These are phyloP conservation scores for Botrytis medusae DNA, from an alignment of 2,329 filamentous ascomycete species.

Conservation along the genomic window DNA sequence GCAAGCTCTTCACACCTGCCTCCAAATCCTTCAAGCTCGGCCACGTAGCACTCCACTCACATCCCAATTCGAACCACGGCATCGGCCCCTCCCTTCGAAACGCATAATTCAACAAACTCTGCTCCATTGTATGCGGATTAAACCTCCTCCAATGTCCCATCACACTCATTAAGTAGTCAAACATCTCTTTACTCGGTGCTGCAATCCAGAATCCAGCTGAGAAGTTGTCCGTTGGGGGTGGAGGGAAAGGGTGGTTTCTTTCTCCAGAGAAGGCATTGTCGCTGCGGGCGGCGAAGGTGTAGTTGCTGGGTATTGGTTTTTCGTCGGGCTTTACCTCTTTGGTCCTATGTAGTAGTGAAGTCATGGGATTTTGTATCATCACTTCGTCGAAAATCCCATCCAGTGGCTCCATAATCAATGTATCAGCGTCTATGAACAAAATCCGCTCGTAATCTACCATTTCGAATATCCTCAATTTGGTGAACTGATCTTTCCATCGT, in stretches of 20 bases:
- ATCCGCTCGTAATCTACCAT: slow-evolving; percentile 45
- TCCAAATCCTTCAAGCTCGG: slow-evolving; percentile 40
- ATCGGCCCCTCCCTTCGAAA: slow-evolving; percentile 44
- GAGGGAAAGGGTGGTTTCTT: slow-evolving; percentile 42
- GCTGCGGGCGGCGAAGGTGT: slow-evolving; percentile 41
- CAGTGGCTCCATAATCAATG: slow-evolving; percentile 41
- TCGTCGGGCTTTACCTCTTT: slow-evolving; percentile 37
- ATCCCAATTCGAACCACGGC: slow-evolving; percentile 45
- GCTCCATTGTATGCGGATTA: slow-evolving; percentile 43
- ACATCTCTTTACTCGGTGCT: slow-evolving; percentile 43
- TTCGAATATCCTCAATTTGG: slow-evolving; percentile 46
- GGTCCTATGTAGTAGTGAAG: slow-evolving; percentile 28
- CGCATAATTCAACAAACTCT: slow-evolving; percentile 47
- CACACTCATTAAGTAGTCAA: slow-evolving; percentile 42
- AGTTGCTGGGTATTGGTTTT: slow-evolving; percentile 37
- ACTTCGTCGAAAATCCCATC: slow-evolving; percentile 44
- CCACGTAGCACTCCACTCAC: slow-evolving; percentile 45
- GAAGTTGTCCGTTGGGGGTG: slow-evolving; percentile 34
- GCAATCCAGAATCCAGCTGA: slow-evolving; percentile 38
- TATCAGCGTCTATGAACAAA: slow-evolving; percentile 48
- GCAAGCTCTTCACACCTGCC: slow-evolving; percentile 40
- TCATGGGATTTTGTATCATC: slow-evolving; percentile 27
- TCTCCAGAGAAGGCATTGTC: slow-evolving; percentile 41
- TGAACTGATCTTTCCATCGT: slow-evolving; percentile 46
- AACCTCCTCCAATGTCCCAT: slow-evolving; percentile 42